Evolutionary conservation across 129 eudicot genomes (phyloP), one percentile per base, ranked within the genome.

Genomic region (Dittrichia graveolens): DNA sequence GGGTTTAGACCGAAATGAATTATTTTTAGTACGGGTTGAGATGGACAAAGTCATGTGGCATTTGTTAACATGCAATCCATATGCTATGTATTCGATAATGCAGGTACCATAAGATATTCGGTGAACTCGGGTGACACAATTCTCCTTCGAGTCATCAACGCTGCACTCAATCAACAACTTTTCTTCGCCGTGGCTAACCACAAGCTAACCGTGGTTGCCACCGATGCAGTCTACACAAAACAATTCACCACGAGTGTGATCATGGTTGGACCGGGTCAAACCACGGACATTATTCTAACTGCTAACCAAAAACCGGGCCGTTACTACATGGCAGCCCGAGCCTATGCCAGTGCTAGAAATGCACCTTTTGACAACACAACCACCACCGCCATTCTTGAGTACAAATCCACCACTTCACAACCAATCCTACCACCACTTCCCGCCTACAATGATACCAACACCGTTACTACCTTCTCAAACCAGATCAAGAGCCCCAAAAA

Each of bases 231-330:
- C 80, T 91, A 88, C 67, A 71, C 66, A 41, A 91, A 91, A 75
- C 92, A 92, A 39, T 88, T 85, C 71, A 53, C 86, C 34, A 85
- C 95, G 61, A 49, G n/a, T 1, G 74, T 80, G 71, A 74, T 91
- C 77, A 88, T 88, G 92, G 81, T 88, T 5, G 95, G 97, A 31
- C 97, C 97, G 0, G 95, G 95, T 15, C 97, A 91, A 38, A 91
- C 95, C 31, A 88, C 95, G 0, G 78, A 88, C 48, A 88, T 91
- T 63, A 86, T 91, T 62, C 81, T 91, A 59, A 80, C 79, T 0
- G 95, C 95, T 1, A 60, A 91, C 39, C 97, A 91, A 42, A 53
- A 74, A 12, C 90, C 92, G 6, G 85, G 65, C 39, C 86, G 83
- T 34, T 91, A 91, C 81, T 91, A 88, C 71, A 85, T 91, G 87